Base-by-base conservation (phyloP, 139 green algal genomes). In the Limnomonas spitsbergensis region DNA sequence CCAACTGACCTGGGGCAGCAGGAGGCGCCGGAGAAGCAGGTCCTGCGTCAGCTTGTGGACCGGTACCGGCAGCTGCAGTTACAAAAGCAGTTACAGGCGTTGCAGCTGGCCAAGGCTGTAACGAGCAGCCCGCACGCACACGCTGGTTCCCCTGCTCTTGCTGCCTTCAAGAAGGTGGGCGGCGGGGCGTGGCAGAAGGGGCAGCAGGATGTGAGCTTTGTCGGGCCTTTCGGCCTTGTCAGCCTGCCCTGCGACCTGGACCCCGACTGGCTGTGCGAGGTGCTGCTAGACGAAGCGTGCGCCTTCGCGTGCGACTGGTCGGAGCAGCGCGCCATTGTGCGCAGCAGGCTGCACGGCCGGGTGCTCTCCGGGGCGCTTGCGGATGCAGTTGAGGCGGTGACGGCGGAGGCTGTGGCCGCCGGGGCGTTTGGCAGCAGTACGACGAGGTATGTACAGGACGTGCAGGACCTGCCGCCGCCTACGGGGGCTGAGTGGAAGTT, bases 301-400 rank as follows among this genome's bases (percentile, higher is more conserved):
- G 70, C 81, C 0, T 95, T 95, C 85, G 91, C 90, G 1, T 67
- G 84, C 0, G 92, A 94, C 68, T 96, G 92, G 92, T 32, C 35
- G 4, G 90, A 95, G 88, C 84, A 94, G 78, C 81, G 88, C 0
- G 76, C 85, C 14, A 71, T 93, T 9, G 81, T 84, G 1, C 76
- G 85, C 38, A 84, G 81, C 70, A 77, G 84, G 26, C 80, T 94
- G 86, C 74, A 73, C 2, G 83, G 82, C 32, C 54, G 38, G 0
- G 78, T 91, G 20, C 61, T 93, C 54, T 38, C 38, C 6, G 38
- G 39, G 1, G 66, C 14, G n/a, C 38, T 83, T 3, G 32, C 77
- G 69, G 78, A 76, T 20, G 26, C 80, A 1, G 77, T 92, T 1
- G 87, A 92, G 20, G 85, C 79, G 40, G 75, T 85, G 1, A 78